Base-by-base conservation (phyloP, 768 basidiomycete genomes). In the Kwoniella pini region DNA sequence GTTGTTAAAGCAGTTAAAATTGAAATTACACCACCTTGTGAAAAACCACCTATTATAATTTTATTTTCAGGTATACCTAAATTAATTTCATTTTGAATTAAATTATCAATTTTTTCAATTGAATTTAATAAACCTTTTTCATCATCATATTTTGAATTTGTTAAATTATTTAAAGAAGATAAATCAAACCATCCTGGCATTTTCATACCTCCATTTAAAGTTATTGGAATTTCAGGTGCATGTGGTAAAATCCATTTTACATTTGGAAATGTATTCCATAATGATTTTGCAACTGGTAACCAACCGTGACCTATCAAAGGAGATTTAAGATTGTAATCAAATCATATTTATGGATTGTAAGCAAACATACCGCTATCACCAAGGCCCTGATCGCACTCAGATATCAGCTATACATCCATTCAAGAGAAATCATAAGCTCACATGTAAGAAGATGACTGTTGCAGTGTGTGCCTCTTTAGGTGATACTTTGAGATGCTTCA, bases 221-320 rank as follows among this genome's bases (percentile, higher is more conserved):
- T 89, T 24, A 96, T 86, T 6, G 85, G 80, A 62, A 84, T 85
- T 63, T 62, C 66, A 62, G 81, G 88, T 83, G 89, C 87, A 77
- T 90, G 86, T 19, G 91, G 91, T 24, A 96, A 81, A 44, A 96
- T 80, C 90, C 91, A 97, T 82, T 94, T 93, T 61, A 94, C 81
- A 72, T 93, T 88, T 12, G 83, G 81, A 30, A 92, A 80, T 10
- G 75, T 81, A 33, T 82, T 74, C 64, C 82, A 81, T 69, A 93
- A 83, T 82, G 84, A 84, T 57, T 86, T 82, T 22, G 88, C 88
- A 33, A 92, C 85, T 11, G 87, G 86, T 64, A 85, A 79, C 89
- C 88, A 90, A 28, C 91, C 90, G 65, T 82, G 71, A 2, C 88
- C 89, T 52, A 84, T 82, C 33, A 36, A 36, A 36, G n/a, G n/a